Evolutionary conservation across 768 basidiomycete genomes (phyloP).

Genomic region (Tricholoma flavovirens): DNA sequence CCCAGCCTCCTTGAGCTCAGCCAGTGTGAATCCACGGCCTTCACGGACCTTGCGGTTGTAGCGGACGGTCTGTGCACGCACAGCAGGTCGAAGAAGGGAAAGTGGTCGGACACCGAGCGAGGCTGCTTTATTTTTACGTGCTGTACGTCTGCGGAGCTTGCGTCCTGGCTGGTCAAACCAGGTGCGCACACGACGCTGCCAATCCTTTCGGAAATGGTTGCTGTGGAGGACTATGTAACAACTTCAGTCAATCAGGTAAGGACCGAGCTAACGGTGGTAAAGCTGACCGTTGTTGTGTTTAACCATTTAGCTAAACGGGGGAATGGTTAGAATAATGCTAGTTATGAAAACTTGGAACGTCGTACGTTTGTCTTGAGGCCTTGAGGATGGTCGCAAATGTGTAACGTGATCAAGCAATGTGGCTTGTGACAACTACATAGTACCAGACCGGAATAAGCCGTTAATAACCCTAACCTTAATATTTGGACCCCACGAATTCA

Average conservation of each 20-base stretch:
- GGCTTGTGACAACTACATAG: not conserved
- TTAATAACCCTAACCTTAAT: not conserved
- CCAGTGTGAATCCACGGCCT: slow-evolving; percentile 93
- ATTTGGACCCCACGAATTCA: not conserved
- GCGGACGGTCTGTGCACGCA: slow-evolving; percentile 91
- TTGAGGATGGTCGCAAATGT: not conserved
- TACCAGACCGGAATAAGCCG: not conserved
- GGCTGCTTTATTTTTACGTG: slow-evolving; percentile 88
- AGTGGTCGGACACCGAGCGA: slow-evolving; percentile 89
- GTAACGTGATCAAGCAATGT: not conserved
- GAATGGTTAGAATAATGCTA: not conserved
- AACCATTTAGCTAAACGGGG: slow-evolving; percentile 58
- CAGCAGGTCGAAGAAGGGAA: slow-evolving; percentile 90
- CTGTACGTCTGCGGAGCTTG: slow-evolving; percentile 91
- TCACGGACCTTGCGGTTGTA: slow-evolving; percentile 98
- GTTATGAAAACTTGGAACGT: not conserved
- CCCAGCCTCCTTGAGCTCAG: slow-evolving; percentile 94
- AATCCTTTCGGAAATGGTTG: slow-evolving; percentile 98
- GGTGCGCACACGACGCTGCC: slow-evolving; percentile 93
- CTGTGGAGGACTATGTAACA: slow-evolving; percentile 66
- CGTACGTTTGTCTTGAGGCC: slow-evolving; percentile 43
- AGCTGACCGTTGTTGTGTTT: slow-evolving; percentile 71
- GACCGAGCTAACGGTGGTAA: not conserved
- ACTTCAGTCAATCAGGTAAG: not conserved
- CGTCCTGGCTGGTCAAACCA: slow-evolving; percentile 99